Evolutionary conservation across 139 green algal species (phyloP).

Genomic region (Zygnema cylindricum): DNA sequence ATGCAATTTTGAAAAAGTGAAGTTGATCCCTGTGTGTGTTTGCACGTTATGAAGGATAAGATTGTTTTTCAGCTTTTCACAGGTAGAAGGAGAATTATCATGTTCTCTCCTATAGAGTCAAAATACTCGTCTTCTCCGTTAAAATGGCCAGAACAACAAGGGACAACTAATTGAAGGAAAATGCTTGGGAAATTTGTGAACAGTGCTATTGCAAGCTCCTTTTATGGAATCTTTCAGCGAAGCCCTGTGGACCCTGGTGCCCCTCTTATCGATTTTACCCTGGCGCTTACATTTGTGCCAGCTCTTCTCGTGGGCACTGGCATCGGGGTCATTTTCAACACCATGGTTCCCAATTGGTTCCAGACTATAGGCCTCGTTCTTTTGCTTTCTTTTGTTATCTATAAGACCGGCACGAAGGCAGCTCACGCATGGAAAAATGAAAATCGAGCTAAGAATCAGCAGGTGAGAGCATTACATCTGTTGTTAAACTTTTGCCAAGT

Average conservation of each 20-base stretch:
- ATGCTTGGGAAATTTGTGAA: background rate
- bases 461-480: background rate
- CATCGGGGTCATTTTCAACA: conserved; percentile 46
- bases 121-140: no score
- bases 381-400: conserved; percentile 39
- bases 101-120: no score
- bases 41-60: no score
- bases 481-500: no score
- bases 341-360: conserved; percentile 33
- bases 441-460: background rate
- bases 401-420: conserved; percentile 36
- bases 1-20: no score
- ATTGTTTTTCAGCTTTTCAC: no score
- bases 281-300: conserved; percentile 50
- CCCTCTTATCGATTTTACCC: conserved; percentile 25
- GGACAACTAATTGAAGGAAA: no score
- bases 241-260: background rate
- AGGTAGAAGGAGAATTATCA: no score
- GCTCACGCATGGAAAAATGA: conserved; percentile 6
- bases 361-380: conserved; percentile 9
- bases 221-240: conserved; percentile 40
- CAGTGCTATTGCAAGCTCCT: conserved; percentile 40
- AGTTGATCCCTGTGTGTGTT: no score
- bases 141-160: no score
- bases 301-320: conserved; percentile 33